Base-by-base conservation (phyloP, 2,329 filamentous ascomycete genomes). In the Fusarium sp. region DNA sequence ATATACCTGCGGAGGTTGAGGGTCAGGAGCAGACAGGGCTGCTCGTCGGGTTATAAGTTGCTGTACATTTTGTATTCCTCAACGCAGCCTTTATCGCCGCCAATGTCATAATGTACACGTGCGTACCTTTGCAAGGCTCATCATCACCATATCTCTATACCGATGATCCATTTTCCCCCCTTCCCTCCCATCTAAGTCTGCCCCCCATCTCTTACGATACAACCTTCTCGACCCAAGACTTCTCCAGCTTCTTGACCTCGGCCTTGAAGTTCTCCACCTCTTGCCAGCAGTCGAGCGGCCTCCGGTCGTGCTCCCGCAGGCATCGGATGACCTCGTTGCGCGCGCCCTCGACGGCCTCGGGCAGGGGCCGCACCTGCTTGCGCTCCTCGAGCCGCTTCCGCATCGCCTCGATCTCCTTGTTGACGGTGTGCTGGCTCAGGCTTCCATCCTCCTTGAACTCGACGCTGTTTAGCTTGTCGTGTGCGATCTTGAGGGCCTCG, bases 281-380 rank as follows among this genome's bases (percentile, higher is more conserved):
- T 81, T 90, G 87, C 91, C 92, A 97, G 86, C 95, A 98, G 83
- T 97, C 92, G 77, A 97, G 83, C 78, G 95, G 94, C 79, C 93
- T 87, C 70, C 93, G 86, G 81, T 97, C 94, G 79, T 97, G 90
- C 76, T 90, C 86, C 67, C 91, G 85, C 83, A 98, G 83, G 79
- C 95, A 98, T 74, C 87, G 86, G 68, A 96, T 88, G 61, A 97
- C 89, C 64, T 90, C 88, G 72, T 87, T 84, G 80, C 93, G 91
- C 18, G 93, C 92, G 77, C 84, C 86, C 80, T 93, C 89, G 53
- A 97, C 89, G 55, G 83, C 83, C 68, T 90, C 88, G 72, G 93
- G 92, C 71, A 93, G 78, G 71, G 90, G 84, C 76, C 90, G 85
- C 65, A 92, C 82, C 76, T 90, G 84, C 81, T 87, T 90, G 74